These are phyloP conservation scores for Aspergillus caelatus DNA, from an alignment of 2,329 filamentous ascomycete genomes.

Conservation along the genomic window DNA sequence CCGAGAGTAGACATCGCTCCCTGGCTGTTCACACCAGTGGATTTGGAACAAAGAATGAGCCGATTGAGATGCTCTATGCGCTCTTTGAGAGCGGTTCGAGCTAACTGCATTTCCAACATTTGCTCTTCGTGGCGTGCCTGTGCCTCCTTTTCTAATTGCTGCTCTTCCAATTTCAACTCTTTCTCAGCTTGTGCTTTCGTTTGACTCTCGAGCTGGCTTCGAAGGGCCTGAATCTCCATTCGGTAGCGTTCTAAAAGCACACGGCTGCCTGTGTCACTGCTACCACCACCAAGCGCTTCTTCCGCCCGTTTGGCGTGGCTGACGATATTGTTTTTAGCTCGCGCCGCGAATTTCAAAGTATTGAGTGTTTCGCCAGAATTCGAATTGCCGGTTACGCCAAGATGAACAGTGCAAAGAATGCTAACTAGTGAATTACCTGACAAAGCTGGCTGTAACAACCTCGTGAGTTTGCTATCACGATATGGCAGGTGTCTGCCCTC, in stretches of 20 bases:
- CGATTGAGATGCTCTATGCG: slow-evolving; percentile 96
- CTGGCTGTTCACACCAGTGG: slow-evolving; percentile 84
- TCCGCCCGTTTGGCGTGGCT: slow-evolving; percentile 95
- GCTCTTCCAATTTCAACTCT: slow-evolving; percentile 66
- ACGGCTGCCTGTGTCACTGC: slow-evolving; percentile 78
- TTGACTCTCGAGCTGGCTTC: slow-evolving; percentile 79
- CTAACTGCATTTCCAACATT: slow-evolving; percentile 97
- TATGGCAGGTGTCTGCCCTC: slow-evolving; percentile 94
- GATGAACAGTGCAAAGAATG: slow-evolving; percentile 94
- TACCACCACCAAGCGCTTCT: slow-evolving; percentile 77
- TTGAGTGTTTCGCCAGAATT: slow-evolving; percentile 90
- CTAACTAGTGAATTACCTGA: slow-evolving; percentile 94
- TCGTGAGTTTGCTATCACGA: slow-evolving; percentile 94
- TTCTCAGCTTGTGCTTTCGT: slow-evolving; percentile 67
- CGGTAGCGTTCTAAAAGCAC: slow-evolving; percentile 91
- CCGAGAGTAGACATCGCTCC: slow-evolving; percentile 71
- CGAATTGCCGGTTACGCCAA: slow-evolving; percentile 72
- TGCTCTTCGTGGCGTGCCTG: slow-evolving; percentile 92
- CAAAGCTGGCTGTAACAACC: slow-evolving; percentile 86
- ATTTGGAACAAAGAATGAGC: slow-evolving; percentile 93
- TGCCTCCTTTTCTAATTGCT: slow-evolving; percentile 79
- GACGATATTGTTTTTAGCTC: slow-evolving; percentile 97
- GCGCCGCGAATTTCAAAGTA: slow-evolving; percentile 93
- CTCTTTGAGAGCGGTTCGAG: slow-evolving; percentile 92
- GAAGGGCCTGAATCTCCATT: slow-evolving; percentile 85